phyloP scores from a whole-genome alignment of 176 grass and related monocot genomes.

The Tuctoria greenei region DNA sequence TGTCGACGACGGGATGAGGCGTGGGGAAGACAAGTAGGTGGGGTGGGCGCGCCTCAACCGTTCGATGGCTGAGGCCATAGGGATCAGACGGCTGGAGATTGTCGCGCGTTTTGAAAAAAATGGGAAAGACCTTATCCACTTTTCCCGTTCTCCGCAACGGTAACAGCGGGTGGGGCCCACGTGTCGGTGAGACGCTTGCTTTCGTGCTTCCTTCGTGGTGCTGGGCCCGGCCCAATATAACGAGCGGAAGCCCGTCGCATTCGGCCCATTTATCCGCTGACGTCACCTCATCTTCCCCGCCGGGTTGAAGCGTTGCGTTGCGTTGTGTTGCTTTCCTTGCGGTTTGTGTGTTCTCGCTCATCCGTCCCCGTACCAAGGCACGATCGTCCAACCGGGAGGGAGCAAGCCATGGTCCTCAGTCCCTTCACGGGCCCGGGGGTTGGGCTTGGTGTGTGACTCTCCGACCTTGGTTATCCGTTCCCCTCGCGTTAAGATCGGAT shows the following conservation, averaged over 20 bases:
- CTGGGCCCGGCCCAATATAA: not conserved
- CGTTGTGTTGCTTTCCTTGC: not conserved
- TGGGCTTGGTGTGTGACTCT: slow-evolving; percentile 55
- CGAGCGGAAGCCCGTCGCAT: not conserved
- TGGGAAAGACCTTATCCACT: not conserved
- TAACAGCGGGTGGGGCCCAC: not conserved
- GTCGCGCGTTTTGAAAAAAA: not conserved
- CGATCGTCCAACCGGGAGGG: not conserved
- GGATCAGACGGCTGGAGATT: not conserved
- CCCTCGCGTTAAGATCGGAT: not conserved
- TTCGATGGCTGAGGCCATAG: not conserved
- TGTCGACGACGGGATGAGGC: not conserved
- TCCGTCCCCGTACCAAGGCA: not conserved
- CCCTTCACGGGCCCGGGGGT: slow-evolving; percentile 70
- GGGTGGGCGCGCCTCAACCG: not conserved
- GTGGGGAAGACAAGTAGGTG: not conserved
- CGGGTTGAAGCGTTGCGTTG: not conserved
- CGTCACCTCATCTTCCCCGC: too few species aligned
- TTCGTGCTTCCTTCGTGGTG: not conserved
- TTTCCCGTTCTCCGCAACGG: not conserved
- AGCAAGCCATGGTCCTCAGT: slow-evolving; percentile 54
- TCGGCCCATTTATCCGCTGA: too few species aligned
- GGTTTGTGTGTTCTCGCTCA: not conserved
- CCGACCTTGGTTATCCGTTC: not conserved
- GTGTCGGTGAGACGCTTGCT: not conserved